Percentiles rank a stretch among this genome's conserved stretches.
These are phyloP conservation scores for Entomortierella parvispora DNA, from an alignment of 192 early-diverging fungal species.

Conservation along the genomic window DNA sequence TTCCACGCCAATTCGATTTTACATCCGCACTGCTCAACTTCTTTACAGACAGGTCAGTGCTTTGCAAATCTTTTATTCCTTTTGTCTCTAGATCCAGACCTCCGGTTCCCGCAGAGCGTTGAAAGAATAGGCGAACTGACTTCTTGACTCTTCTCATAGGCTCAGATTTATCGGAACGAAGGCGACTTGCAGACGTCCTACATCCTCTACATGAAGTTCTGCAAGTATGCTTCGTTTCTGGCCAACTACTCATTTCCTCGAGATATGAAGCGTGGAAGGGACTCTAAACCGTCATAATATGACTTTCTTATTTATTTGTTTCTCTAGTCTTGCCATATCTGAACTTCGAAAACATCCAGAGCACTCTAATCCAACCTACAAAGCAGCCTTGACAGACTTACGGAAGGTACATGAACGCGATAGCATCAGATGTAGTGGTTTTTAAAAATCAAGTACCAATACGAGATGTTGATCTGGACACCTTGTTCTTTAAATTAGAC, in stretches of 20 bases:
- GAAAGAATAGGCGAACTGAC: too few species aligned
- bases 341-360: slow-evolving; percentile 68
- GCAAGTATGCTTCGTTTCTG: slow-evolving; percentile 49
- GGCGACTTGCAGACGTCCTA: slow-evolving; percentile 75
- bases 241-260: not conserved
- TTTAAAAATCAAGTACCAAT: slow-evolving; percentile 45
- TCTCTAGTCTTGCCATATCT: slow-evolving; percentile 63
- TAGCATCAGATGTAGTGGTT: slow-evolving; percentile 2
- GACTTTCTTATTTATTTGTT: not conserved
- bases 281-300: not conserved
- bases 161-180: slow-evolving; percentile 68
- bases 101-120: too few species aligned
- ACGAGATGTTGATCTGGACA: slow-evolving; percentile 56
- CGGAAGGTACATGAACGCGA: slow-evolving; percentile 31
- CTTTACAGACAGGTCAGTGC: slow-evolving; percentile 55
- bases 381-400: slow-evolving; percentile 20
- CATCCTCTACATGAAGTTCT: slow-evolving; percentile 74
- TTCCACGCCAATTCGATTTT: slow-evolving; percentile 54
- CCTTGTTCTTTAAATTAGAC: slow-evolving; percentile 3
- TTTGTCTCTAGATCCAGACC: not conserved
- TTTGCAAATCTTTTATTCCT: not conserved
- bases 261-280: not conserved
- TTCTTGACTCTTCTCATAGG: too few species aligned
- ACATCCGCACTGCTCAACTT: slow-evolving; percentile 58
- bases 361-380: slow-evolving; percentile 60